Evolutionary conservation across 768 basidiomycete genomes (phyloP), one percentile per base, ranked within the genome.

Genomic region (Clavulina sp.): DNA sequence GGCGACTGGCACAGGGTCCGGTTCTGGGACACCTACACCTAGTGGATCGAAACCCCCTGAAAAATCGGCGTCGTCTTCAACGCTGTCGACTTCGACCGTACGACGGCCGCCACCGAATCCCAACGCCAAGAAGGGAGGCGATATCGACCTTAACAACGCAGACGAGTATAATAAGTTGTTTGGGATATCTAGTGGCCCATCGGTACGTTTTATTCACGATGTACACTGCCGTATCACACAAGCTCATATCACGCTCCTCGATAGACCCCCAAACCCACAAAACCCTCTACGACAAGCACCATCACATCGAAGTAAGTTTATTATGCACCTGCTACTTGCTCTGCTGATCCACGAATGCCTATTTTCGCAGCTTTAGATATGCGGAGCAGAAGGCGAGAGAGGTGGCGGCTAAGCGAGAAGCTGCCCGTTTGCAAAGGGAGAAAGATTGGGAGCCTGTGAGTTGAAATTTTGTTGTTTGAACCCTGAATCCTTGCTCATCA

Each of bases 401-500:
- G 52, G 58, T 84, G 58, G 70, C 78, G 59, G 74, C 68, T 59
- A 74, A 81, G 77, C 72, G 79, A 51, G 78, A 84, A 34, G 82
- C 83, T 34, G 78, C 77, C 18, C 70, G 71, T 56, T 71, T 71
- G 1, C 52, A 56, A 24, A 59, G 62, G n/a, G 56, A 50, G 16
- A 56, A 57, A 23, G 56, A 56, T 44, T 40, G 48, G 48, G 28
- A 30, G 13, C 18, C 48, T 13, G 48, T 49, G 16, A 7, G 48
- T 33, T 7, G 13, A 7, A 23, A 29, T 31, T 7, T 18, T 49
- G 29, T 31, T 26, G 13, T 16, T 49, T 26, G 32, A 29, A 13
- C 43, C 43, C 9, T 13, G 13, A 13, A 46, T 26, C 43, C 16
- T 13, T 18, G 48, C 31, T 49, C 18, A 33, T 18, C 28, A 33